Evolutionary conservation across 2,329 filamentous ascomycete genomes (phyloP), one percentile per base, ranked within the genome.

Genomic region (Ceratocystis cubensis): DNA sequence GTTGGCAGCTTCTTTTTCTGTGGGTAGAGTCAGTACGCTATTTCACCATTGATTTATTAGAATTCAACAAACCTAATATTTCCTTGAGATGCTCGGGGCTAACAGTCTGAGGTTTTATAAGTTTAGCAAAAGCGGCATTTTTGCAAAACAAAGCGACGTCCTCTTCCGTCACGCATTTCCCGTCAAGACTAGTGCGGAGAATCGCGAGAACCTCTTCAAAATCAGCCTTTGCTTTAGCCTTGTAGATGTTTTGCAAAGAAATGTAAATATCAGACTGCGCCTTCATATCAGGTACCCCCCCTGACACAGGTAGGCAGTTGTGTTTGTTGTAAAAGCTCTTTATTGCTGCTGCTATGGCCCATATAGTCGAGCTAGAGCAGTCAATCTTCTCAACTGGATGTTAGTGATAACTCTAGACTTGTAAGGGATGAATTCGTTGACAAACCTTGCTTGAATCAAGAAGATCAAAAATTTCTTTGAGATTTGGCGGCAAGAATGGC

Each of bases 201-300:
- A 76, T 84, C 13, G 80, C 76, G 2, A 91, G 77, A 1, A 97
- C 88, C 75, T 96, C 88, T 37, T 84, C 82, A 15, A 87, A 79
- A 72, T 99, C 94, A 72, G 83, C 79, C 44, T 88, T 85, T 56
- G 94, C 91, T 75, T 96, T 96, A 25, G 80, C 76, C 76, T 96
- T 96, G 83, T 97, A 99, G 68, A 97, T 84, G 71, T 89, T 93
- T 74, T 97, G 94, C 13, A 99, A 81, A 71, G 86, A 81, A 70
- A 99, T 88, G 77, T 99, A 99, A 69, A 95, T 88, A 66, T 82
- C 84, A 2, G 92, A 96, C 73, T 93, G 84, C 2, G 94, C 91
- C 78, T 99, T 99, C 94, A 99, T 99, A 75, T 99, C 94, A 1
- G 95, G 94, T 1, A 99, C 79, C 2, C 88, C 86, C 13, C 94